Evolutionary conservation across 805 yeast genomes (phyloP).

Genomic region (Metschnikowia lochheadii): DNA sequence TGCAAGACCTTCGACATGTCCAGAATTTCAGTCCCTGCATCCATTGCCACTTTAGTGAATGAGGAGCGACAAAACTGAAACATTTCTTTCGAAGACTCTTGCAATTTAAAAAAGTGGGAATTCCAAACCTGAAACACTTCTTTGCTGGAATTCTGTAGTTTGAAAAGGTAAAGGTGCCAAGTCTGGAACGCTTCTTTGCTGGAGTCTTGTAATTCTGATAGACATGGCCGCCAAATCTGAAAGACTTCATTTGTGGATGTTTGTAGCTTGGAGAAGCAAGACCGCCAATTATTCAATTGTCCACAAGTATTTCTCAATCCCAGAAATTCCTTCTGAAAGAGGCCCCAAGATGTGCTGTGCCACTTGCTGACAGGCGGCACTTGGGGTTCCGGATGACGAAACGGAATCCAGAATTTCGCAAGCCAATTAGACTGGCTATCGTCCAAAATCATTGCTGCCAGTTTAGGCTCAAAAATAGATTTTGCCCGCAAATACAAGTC

Average conservation of each 20-base stretch:
- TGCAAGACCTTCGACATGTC: background rate
- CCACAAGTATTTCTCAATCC: background rate
- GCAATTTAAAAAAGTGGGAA: background rate
- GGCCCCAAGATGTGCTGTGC: background rate
- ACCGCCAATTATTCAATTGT: background rate
- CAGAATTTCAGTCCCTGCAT: background rate
- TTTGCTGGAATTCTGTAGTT: no score
- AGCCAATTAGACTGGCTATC: background rate
- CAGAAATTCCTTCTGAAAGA: background rate
- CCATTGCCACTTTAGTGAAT: background rate
- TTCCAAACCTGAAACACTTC: background rate
- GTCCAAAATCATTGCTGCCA: background rate
- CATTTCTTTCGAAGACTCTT: background rate
- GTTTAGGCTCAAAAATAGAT: background rate
- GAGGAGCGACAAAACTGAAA: background rate
- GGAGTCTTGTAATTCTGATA: background rate
- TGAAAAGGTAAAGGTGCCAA: no score
- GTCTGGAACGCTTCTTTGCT: no score
- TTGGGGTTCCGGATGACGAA: background rate
- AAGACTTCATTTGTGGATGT: background rate
- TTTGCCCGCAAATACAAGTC: background rate
- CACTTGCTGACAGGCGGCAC: background rate
- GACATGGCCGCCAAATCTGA: background rate
- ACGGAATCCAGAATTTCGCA: background rate
- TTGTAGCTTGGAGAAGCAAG: background rate